Percentiles rank a stretch among this genome's conserved stretches.
Evolutionary conservation across 2,329 filamentous ascomycete species (phyloP).

Genomic region (Neoscytalidium dimidiatum): DNA sequence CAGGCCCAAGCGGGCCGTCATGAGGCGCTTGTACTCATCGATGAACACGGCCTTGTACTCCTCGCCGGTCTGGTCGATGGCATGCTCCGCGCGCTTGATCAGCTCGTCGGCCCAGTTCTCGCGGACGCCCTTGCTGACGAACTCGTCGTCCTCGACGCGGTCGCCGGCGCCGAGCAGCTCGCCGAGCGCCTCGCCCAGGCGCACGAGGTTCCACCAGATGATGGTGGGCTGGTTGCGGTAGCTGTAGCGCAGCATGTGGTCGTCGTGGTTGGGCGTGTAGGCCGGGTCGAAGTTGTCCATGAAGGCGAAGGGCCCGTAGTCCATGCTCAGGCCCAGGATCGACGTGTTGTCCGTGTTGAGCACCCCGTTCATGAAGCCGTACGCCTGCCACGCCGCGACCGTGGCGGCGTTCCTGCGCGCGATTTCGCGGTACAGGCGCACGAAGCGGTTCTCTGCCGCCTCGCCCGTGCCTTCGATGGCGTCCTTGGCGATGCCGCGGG

Average conservation of each 20-base stretch:
- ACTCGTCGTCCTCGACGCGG: constrained; percentile 69
- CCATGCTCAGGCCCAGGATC: constrained; percentile 82
- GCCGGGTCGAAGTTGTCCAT: constrained; percentile 93
- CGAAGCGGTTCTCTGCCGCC: constrained; percentile 80
- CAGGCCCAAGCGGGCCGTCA: constrained; percentile 78
- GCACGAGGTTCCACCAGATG: constrained; percentile 98
- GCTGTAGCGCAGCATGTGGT: constrained; percentile 80
- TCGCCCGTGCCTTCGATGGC: constrained; percentile 68
- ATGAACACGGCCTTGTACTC: constrained; percentile 89
- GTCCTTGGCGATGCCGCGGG: constrained; percentile 57
- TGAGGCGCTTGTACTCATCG: constrained; percentile 83
- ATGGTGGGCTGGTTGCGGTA: constrained; percentile 95
- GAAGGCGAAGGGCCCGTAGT: constrained; percentile 97
- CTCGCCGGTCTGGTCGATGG: constrained; percentile 79
- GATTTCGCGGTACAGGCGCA: constrained; percentile 84
- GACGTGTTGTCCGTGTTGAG: constrained; percentile 98
- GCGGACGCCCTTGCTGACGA: constrained; percentile 70
- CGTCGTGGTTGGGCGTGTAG: constrained; percentile 97
- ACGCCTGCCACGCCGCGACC: constrained; percentile 93
- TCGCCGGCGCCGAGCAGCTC: constrained; percentile 81
- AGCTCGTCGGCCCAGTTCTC: constrained; percentile 70
- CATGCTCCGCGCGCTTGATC: constrained; percentile 74
- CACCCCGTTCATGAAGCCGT: constrained; percentile 99
- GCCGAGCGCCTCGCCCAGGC: constrained; percentile 84
- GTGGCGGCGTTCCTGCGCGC: constrained; percentile 81